Conservation (phyloP, 352 stramenopile species). For the Pythium coloratum region DNA sequence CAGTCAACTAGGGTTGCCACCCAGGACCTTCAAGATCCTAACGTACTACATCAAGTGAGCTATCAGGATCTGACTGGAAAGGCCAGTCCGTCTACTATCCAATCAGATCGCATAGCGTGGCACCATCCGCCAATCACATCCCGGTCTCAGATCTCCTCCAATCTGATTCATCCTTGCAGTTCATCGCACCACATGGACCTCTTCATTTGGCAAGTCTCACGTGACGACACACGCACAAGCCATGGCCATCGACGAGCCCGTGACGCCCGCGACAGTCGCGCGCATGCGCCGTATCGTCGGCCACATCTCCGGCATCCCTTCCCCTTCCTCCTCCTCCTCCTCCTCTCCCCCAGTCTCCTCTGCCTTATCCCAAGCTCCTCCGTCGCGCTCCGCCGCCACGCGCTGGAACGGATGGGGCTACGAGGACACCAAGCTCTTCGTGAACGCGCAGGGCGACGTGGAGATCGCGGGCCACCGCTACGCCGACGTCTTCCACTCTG, state of each 20-base stretch:
- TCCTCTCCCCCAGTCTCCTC: constrained; percentile 1
- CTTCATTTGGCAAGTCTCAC: not conserved
- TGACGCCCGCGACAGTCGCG: constrained; percentile 32
- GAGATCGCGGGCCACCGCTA: constrained; percentile 67
- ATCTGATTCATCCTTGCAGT: constrained; percentile 1
- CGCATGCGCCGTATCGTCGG: constrained; percentile 56
- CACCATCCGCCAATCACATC: not conserved
- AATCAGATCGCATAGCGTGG: not conserved
- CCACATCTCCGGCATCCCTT: constrained; percentile 31
- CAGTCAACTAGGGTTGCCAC: too few species aligned
- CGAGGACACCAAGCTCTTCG: constrained; percentile 65
- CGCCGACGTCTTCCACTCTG: constrained; percentile 51
- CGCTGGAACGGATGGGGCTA: constrained; percentile 80
- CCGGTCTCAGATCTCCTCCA: not conserved
- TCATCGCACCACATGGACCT: not conserved
- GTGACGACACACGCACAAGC: not conserved
- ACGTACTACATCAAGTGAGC: too few species aligned
- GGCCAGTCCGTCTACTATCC: too few species aligned
- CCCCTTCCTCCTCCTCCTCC: not conserved
- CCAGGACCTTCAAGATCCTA: too few species aligned
- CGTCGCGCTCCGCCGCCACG: constrained; percentile 29
- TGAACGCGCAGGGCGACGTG: constrained; percentile 55
- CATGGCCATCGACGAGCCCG: constrained; percentile 14
- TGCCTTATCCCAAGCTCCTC: constrained; percentile 9
- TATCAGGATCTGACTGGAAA: too few species aligned